Conservation (phyloP, 2,329 filamentous ascomycete species). For the Pseudogymnoascus sp. region DNA sequence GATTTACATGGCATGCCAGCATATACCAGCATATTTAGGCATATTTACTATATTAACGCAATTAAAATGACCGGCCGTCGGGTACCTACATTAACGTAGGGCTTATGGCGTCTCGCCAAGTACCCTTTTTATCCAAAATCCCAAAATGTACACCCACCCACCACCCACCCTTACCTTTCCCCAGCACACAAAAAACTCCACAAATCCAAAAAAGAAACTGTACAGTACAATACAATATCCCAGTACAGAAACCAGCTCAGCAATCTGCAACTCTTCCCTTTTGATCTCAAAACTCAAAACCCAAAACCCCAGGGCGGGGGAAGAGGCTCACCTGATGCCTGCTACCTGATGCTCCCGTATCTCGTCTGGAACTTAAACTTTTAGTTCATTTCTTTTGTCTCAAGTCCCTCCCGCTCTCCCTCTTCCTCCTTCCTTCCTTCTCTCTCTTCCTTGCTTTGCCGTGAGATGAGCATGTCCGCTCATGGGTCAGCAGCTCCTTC, state of each 20-base stretch:
- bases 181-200: background rate
- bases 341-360: background rate
- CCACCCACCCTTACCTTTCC: background rate
- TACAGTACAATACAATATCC: background rate
- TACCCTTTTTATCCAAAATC: background rate
- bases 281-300: background rate
- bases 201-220: background rate
- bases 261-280: background rate
- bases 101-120: constrained; percentile 1
- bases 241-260: background rate
- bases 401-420: background rate
- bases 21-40: background rate
- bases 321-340: constrained; percentile 5
- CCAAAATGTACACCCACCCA: no score
- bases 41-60: background rate
- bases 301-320: background rate
- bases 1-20: background rate
- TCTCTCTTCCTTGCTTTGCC: constrained; percentile 5
- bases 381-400: constrained; percentile 9
- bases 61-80: background rate
- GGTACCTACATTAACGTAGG: constrained; percentile 7
- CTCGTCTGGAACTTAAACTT: background rate
- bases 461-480: constrained; percentile 7
- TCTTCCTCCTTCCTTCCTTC: background rate
- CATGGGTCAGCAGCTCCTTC: constrained; percentile 13